A percentile compares a stretch with the other conserved stretches of the same genome.
Conservation (phyloP, 208 protist genomes). For the Leishmania braziliensis region DNA sequence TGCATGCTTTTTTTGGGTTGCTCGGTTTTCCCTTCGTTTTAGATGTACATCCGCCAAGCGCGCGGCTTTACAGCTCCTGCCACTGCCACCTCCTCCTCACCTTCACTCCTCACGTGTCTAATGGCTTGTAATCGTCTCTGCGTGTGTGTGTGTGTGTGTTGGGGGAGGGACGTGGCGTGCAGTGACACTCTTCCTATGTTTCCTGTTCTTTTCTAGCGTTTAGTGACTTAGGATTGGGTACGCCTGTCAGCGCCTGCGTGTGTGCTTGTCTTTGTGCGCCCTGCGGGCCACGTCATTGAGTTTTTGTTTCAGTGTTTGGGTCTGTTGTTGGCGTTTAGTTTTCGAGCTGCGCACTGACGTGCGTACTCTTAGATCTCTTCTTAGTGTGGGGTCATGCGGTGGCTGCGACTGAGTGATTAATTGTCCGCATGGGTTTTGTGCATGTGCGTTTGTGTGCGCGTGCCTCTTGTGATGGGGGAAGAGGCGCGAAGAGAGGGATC, state of each 20-base stretch:
- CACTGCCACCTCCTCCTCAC: not conserved
- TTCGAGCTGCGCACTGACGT: not conserved
- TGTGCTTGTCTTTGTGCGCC: not conserved
- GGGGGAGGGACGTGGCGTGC: not conserved
- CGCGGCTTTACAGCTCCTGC: not conserved
- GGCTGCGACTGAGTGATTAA: not conserved
- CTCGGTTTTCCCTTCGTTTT: slow-evolving; percentile 1
- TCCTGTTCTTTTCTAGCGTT: slow-evolving; percentile 3
- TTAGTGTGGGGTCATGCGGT: not conserved
- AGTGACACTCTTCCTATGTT: slow-evolving; percentile 6
- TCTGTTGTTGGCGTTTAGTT: slow-evolving; percentile 15
- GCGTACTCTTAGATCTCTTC: slow-evolving; percentile 1
- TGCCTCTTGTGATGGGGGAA: not conserved
- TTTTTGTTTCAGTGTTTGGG: slow-evolving; percentile 6
- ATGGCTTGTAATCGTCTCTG: not conserved
- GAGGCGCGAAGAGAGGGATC: not conserved
- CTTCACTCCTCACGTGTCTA: not conserved
- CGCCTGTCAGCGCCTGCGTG: not conserved
- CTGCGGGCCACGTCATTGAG: slow-evolving; percentile 7
- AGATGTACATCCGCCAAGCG: not conserved
- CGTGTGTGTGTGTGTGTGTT: not conserved
- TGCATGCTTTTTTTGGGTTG: not conserved
- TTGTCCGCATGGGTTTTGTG: not conserved
- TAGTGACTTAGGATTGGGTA: slow-evolving; percentile 2
- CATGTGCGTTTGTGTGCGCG: not conserved